Evolutionary conservation across 108 stramenopile genomes (phyloP).

Genomic region (Aurantiochytrium sp.): DNA sequence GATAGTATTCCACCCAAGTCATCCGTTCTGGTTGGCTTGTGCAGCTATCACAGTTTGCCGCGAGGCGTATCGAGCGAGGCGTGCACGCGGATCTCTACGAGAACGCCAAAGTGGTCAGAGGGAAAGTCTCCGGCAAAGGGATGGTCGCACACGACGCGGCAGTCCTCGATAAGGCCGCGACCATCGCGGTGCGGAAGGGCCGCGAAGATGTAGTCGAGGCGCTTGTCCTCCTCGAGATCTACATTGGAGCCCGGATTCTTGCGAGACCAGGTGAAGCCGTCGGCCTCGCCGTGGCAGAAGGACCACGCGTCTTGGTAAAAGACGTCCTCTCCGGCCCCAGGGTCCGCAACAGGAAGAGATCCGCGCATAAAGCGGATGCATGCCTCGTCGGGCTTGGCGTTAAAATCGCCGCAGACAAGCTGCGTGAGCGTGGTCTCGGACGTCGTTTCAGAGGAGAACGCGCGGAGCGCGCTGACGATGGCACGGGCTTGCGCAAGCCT

Average conservation of each 20-base stretch:
- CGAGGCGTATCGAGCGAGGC: background rate
- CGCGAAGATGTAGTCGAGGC: background rate
- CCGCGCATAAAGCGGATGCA: constrained; percentile 11
- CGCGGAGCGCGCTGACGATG: background rate
- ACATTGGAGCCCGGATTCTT: background rate
- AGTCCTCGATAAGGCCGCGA: background rate
- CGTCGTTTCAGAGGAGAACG: background rate
- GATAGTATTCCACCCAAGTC: too few relatives aligned
- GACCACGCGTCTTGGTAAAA: background rate
- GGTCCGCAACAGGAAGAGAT: background rate
- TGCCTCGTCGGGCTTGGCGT: background rate
- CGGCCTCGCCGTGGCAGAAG: background rate
- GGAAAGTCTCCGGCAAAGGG: constrained; percentile 28
- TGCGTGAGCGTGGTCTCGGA: background rate
- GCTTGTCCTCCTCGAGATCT: constrained; percentile 9
- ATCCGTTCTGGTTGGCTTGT: too few relatives aligned
- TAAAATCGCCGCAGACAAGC: background rate
- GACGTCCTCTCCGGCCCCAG: background rate
- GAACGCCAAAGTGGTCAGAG: background rate
- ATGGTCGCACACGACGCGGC: constrained; percentile 11
- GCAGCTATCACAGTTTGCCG: background rate
- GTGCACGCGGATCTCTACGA: background rate
- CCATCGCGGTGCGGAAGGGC: background rate
- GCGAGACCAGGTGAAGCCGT: background rate
- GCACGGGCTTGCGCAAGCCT: background rate